A percentile compares a stretch with the other conserved stretches of the same genome.
Evolutionary conservation across 768 basidiomycete species (phyloP).

Genomic region (Phlebiopsis gigantea): DNA sequence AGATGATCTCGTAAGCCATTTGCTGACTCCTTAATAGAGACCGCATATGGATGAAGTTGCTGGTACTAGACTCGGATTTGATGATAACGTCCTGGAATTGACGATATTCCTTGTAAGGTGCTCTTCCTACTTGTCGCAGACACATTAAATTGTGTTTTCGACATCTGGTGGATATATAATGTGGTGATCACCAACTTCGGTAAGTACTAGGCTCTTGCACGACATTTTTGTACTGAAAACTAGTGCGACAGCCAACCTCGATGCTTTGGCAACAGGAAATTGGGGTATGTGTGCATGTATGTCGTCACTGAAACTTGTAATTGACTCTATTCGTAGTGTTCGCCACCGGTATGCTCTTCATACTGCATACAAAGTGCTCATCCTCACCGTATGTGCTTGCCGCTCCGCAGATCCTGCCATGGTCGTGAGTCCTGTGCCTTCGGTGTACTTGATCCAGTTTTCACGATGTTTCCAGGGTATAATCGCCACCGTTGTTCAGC

Average conservation of each 20-base stretch:
- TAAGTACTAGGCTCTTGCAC: neutral
- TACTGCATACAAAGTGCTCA: neutral
- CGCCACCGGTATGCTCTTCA: conserved; percentile 3
- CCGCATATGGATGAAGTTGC: conserved; percentile 9
- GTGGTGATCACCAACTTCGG: conserved; percentile 15
- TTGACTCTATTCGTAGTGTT: conserved; percentile 3
- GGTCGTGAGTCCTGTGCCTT: conserved; percentile 4
- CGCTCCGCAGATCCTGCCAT: conserved; percentile 6
- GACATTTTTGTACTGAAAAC: neutral
- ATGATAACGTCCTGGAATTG: no score
- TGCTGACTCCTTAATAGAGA: conserved; percentile 5
- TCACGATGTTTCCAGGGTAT: conserved; percentile 6
- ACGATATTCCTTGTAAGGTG: conserved; percentile 7
- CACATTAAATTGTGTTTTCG: conserved; percentile 15
- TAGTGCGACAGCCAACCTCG: neutral
- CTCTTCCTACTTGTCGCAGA: conserved; percentile 12
- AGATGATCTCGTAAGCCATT: neutral
- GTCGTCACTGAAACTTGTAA: neutral
- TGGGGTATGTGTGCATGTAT: conserved; percentile 12
- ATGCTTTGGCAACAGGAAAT: conserved; percentile 4
- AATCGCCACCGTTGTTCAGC: conserved; percentile 12
- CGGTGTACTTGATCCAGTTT: neutral
- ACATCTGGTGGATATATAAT: conserved; percentile 17
- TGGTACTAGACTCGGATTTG: conserved; percentile 2
- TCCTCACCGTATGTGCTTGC: neutral